phyloP scores from a whole-genome alignment of 352 stramenopile species.

The Pythium dissotocum region DNA sequence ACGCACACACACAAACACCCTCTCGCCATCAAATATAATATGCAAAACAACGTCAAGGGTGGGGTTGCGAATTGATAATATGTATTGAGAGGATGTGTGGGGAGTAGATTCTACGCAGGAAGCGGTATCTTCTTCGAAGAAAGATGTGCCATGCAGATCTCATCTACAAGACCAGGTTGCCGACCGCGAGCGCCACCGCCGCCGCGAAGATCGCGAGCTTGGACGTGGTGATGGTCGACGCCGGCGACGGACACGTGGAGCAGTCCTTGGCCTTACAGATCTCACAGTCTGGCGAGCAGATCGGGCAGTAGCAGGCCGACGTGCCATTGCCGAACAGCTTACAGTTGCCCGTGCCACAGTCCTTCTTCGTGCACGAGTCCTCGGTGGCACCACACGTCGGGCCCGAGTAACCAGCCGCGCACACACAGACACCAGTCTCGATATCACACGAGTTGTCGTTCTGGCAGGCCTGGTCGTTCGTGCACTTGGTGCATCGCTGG shows the following conservation, averaged over 20 bases:
- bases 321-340: slow-evolving; percentile 27
- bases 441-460: slow-evolving; percentile 41
- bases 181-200: slow-evolving; percentile 24
- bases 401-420: slow-evolving; percentile 40
- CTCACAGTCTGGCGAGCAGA: slow-evolving; percentile 36
- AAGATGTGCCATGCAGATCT: not conserved
- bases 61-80: slow-evolving; percentile 10
- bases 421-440: slow-evolving; percentile 38
- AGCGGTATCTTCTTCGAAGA: slow-evolving; percentile 2
- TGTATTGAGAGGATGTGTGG: slow-evolving; percentile 2
- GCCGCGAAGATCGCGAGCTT: slow-evolving; percentile 30
- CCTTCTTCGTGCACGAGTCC: slow-evolving; percentile 34
- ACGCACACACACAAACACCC: too few relatives aligned
- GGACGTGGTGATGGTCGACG: slow-evolving; percentile 32
- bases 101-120: slow-evolving; percentile 20
- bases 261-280: slow-evolving; percentile 31
- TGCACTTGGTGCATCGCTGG: slow-evolving; percentile 43
- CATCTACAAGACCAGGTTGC: slow-evolving; percentile 29
- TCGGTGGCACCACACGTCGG: slow-evolving; percentile 48
- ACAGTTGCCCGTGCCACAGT: slow-evolving; percentile 34
- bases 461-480: slow-evolving; percentile 38
- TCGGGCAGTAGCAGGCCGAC: slow-evolving; percentile 35
- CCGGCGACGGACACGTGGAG: slow-evolving; percentile 32
- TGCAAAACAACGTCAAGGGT: not conserved
- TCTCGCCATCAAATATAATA: not conserved